Percentiles rank a stretch among this genome's conserved stretches.
Evolutionary conservation across 106 monocot species (phyloP).

Genomic region (Dendrobium chrysotoxum): DNA sequence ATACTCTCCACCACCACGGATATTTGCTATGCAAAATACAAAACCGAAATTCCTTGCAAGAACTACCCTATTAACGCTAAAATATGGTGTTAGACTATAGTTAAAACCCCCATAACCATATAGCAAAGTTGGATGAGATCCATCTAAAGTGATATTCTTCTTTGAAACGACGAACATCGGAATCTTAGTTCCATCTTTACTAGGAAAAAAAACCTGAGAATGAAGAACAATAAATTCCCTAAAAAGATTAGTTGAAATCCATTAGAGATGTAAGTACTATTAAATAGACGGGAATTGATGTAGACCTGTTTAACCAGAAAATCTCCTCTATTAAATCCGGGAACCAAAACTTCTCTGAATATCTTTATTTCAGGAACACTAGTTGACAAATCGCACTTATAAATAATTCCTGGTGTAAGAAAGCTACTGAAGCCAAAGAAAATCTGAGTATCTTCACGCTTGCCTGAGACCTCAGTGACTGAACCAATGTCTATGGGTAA

Average conservation of each 20-base stretch:
- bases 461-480: slow-evolving; percentile 56
- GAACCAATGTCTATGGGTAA: slow-evolving; percentile 82
- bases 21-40: slow-evolving; percentile 79
- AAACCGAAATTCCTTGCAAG: slow-evolving; percentile 55
- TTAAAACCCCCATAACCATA: slow-evolving; percentile 98
- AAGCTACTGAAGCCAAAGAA: slow-evolving; percentile 89
- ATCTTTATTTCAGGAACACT: slow-evolving; percentile 67
- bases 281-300: not conserved
- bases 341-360: slow-evolving; percentile 73
- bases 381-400: slow-evolving; percentile 54
- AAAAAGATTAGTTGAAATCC: not conserved
- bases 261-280: not conserved
- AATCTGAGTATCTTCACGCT: slow-evolving; percentile 46
- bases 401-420: slow-evolving; percentile 84
- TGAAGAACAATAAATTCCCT: not conserved
- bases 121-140: slow-evolving; percentile 75
- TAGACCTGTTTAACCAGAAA: slow-evolving; percentile 78
- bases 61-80: slow-evolving; percentile 50
- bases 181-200: slow-evolving; percentile 82
- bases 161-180: slow-evolving; percentile 89
- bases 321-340: slow-evolving; percentile 55
- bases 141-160: slow-evolving; percentile 61
- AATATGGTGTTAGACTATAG: slow-evolving; percentile 71
- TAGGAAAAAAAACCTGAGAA: slow-evolving; percentile 64
- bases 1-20: slow-evolving; percentile 97